phyloP scores from a whole-genome alignment of 768 basidiomycete species.

The Phaffia australis region DNA sequence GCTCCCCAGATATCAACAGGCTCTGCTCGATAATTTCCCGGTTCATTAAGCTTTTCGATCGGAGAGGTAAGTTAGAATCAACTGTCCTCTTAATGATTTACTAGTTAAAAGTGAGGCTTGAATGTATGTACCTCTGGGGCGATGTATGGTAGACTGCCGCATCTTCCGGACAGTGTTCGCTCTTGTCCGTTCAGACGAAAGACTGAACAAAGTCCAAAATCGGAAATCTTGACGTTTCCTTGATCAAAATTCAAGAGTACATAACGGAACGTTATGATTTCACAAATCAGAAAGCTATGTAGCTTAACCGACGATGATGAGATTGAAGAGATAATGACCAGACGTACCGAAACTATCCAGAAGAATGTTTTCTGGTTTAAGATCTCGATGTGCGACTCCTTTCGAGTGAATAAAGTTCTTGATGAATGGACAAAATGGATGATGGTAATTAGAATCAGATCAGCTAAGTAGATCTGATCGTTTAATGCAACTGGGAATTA shows the following conservation, averaged over 20 bases:
- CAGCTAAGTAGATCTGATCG: neutral
- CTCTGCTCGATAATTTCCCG: constrained; percentile 68
- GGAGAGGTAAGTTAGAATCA: neutral
- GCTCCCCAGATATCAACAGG: constrained; percentile 94
- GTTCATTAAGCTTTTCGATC: constrained; percentile 50
- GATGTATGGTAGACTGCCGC: constrained; percentile 87
- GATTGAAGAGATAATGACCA: neutral
- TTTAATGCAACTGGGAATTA: constrained; percentile 11
- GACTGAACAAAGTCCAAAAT: constrained; percentile 87
- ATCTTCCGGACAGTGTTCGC: constrained; percentile 63
- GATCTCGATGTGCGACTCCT: constrained; percentile 90
- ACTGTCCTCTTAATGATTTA: neutral
- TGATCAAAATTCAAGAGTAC: neutral
- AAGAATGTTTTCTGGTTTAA: constrained; percentile 93
- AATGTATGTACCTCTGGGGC: constrained; percentile 66
- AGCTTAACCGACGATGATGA: neutral
- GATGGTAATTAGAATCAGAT: neutral
- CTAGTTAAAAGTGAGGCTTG: neutral
- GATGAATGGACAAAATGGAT: neutral
- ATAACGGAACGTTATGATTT: no score
- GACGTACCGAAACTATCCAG: constrained; percentile 60
- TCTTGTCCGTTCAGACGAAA: constrained; percentile 79
- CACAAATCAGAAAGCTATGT: neutral
- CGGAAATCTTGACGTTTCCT: constrained; percentile 70
- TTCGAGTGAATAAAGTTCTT: constrained; percentile 74